A percentile compares a stretch with the other conserved stretches of the same genome.
These are phyloP conservation scores for Sabuloglossum arenarium DNA, from an alignment of 495 filamentous ascomycete genomes.

Conservation along the genomic window DNA sequence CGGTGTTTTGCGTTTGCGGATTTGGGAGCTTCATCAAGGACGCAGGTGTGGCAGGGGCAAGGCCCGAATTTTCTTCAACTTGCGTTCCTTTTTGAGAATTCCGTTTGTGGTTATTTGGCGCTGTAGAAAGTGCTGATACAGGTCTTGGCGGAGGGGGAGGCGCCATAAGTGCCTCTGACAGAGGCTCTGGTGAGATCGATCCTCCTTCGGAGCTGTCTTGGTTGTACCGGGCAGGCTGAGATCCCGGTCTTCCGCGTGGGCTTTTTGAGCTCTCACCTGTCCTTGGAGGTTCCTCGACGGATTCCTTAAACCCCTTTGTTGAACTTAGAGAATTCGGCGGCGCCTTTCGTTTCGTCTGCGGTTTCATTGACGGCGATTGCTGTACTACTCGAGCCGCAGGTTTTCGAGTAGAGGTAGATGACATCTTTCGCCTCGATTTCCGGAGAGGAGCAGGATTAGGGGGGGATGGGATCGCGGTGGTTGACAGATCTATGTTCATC, in stretches of 20 bases:
- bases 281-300: slow-evolving; percentile 14
- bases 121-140: slow-evolving; percentile 29
- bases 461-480: slow-evolving; percentile 22
- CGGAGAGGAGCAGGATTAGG: slow-evolving; percentile 19
- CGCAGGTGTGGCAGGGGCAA: slow-evolving; percentile 53
- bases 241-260: slow-evolving; percentile 8
- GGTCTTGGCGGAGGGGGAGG: slow-evolving; percentile 36
- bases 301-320: slow-evolving; percentile 29
- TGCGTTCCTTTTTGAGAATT: not conserved
- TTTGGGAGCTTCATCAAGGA: slow-evolving; percentile 52
- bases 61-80: slow-evolving; percentile 6
- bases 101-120: not conserved
- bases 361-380: slow-evolving; percentile 74
- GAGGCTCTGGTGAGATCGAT: slow-evolving; percentile 49
- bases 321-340: slow-evolving; percentile 33
- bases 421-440: slow-evolving; percentile 13
- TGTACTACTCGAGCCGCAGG: slow-evolving; percentile 24
- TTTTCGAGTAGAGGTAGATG: slow-evolving; percentile 1
- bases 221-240: slow-evolving; percentile 14
- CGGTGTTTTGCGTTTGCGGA: not conserved
- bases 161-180: slow-evolving; percentile 48
- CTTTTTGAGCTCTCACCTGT: slow-evolving; percentile 11
- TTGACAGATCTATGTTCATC: slow-evolving; percentile 13
- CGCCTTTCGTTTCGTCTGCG: slow-evolving; percentile 40
- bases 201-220: slow-evolving; percentile 42